Evolutionary conservation across 495 filamentous ascomycete species (phyloP), one percentile per base, ranked within the genome.

Genomic region (Symbiotaphrina buchneri): DNA sequence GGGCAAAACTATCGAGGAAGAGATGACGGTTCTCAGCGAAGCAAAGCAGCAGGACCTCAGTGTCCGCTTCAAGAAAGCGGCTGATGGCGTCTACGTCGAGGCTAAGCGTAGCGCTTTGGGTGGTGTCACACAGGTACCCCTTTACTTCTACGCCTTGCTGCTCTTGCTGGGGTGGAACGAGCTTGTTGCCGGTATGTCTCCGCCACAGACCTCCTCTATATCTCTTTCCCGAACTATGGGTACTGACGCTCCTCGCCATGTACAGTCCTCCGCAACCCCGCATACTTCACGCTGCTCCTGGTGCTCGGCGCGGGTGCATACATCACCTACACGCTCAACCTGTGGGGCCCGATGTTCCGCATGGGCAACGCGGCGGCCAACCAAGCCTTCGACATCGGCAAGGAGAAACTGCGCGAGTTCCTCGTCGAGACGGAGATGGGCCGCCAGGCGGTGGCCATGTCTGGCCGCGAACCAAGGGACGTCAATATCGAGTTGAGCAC

Each of bases 81-180:
- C 87, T 10, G 87, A 97, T 46, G 87, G 82, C 0, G 83, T 97
- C 2, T 97, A 85, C 40, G 83, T 97, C 24, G 87, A 97, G 51
- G 87, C 87, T 20, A 95, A 94, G 61, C 66, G 87, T 27, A 80
- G 82, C 52, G 85, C 87, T 21, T 91, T 95, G 44, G 87, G 87
- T 26, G 83, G 85, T 35, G 76, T 97, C 40, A 79, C 81, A 3
- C 83, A 95, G 52, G 76, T 95, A 34, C 87, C 87, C 13, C 46
- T 92, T 33, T 95, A 91, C 49, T 93, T 95, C 47, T 97, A 91
- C 40, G 85, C 67, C 13, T 43, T 94, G 30, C 53, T 97, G 32
- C 52, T 97, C 35, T 80, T 80, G 18, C 57, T 97, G 24, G 87
- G 87, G 16, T 95, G 87, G 87, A 97, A 97, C 49, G 87, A 97